A percentile compares a stretch with the other conserved stretches of the same genome.
Conservation (phyloP, 1,284 basidiomycete genomes). For the Rhodofomes roseus region DNA sequence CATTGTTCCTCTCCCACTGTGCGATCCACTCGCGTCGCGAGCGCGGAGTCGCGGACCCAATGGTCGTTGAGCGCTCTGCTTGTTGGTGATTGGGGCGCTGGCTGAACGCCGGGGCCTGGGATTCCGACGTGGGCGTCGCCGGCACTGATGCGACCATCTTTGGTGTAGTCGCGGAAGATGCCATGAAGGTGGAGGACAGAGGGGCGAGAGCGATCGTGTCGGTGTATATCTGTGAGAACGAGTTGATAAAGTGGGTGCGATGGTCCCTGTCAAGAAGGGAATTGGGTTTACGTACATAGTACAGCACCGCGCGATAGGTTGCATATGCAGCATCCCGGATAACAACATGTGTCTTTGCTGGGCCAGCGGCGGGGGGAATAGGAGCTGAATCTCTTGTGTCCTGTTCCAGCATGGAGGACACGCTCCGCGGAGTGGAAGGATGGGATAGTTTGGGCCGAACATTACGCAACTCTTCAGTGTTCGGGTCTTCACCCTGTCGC, state of each 20-base stretch:
- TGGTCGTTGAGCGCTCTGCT: slow-evolving; percentile 12
- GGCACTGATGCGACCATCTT: slow-evolving; percentile 13
- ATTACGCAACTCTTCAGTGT: slow-evolving; percentile 21
- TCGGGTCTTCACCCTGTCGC: slow-evolving; percentile 1
- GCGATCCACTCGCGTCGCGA: slow-evolving; percentile 63
- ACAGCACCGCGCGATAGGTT: slow-evolving; percentile 81
- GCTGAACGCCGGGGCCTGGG: slow-evolving; percentile 26
- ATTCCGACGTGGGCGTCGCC: slow-evolving; percentile 26
- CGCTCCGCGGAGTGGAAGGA: slow-evolving; percentile 26
- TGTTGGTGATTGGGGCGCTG: slow-evolving; percentile 17
- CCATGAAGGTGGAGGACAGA: slow-evolving; percentile 63
- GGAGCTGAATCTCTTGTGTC: background rate
- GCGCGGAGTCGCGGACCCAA: slow-evolving; percentile 26
- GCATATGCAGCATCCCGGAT: slow-evolving; percentile 78
- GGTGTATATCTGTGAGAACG: slow-evolving; percentile 68
- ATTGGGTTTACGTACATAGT: slow-evolving; percentile 73
- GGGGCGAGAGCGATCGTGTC: slow-evolving; percentile 84
- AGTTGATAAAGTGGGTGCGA: background rate
- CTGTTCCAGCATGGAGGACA: slow-evolving; percentile 2
- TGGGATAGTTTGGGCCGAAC: slow-evolving; percentile 33
- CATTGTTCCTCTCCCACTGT: slow-evolving; percentile 57
- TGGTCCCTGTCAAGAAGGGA: slow-evolving; percentile 2
- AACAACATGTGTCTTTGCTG: slow-evolving; percentile 56
- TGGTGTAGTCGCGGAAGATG: slow-evolving; percentile 23
- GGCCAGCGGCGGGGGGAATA: slow-evolving; percentile 22